Conservation (phyloP, 2,329 filamentous ascomycete genomes). For the Pseudogymnoascus sp. region DNA sequence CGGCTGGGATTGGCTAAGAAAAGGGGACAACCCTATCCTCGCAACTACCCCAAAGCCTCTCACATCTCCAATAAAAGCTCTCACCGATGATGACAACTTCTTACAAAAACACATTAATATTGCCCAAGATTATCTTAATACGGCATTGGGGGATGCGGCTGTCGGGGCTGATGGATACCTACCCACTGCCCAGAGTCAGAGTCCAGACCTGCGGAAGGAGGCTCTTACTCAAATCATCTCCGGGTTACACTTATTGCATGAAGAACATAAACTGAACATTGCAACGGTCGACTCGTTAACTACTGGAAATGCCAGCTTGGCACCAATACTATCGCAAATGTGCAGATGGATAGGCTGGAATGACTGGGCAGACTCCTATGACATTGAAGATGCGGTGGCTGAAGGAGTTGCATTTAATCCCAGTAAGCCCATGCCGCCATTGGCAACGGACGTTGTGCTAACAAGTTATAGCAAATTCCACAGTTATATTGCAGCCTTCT, state of each 20-base stretch:
- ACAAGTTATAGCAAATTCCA: constrained; percentile 15
- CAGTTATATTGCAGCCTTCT: constrained; percentile 41
- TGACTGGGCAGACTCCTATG: constrained; percentile 55
- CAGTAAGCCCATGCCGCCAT: background rate
- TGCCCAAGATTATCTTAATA: constrained; percentile 59
- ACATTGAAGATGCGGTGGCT: constrained; percentile 49
- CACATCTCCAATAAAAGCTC: background rate
- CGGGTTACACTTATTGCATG: constrained; percentile 75
- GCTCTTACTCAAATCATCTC: constrained; percentile 62
- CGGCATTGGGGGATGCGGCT: constrained; percentile 48
- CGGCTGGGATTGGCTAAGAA: constrained; percentile 66
- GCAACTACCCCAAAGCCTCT: background rate
- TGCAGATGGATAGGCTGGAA: constrained; percentile 73
- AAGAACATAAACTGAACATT: constrained; percentile 79
- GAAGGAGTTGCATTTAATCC: constrained; percentile 48
- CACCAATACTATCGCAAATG: constrained; percentile 73
- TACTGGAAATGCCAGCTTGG: constrained; percentile 45
- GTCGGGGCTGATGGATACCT: constrained; percentile 53
- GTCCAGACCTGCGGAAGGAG: constrained; percentile 48
- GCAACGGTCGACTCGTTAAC: constrained; percentile 42
- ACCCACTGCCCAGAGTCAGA: constrained; percentile 47
- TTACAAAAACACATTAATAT: constrained; percentile 47
- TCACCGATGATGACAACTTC: constrained; percentile 48
- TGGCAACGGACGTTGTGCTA: background rate
- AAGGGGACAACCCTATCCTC: constrained; percentile 39